phyloP scores from a whole-genome alignment of 768 basidiomycete genomes.

The Russula foetens region DNA sequence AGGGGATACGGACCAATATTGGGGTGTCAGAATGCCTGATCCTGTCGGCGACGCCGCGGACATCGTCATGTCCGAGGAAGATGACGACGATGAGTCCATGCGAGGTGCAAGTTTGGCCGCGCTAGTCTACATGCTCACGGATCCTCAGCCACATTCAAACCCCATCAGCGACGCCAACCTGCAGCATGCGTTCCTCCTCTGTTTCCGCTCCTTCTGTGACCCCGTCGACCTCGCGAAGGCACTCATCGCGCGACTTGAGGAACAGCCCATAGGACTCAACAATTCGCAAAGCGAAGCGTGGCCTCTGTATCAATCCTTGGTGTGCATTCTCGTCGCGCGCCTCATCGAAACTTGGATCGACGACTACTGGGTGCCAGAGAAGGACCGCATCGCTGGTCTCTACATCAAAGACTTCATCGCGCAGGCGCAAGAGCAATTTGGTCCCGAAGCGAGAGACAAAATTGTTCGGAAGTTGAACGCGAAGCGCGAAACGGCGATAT shows the following conservation, averaged over 20 bases:
- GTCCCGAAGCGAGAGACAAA: not conserved
- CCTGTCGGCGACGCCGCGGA: constrained; percentile 1
- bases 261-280: not conserved
- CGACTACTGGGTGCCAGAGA: constrained; percentile 10
- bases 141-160: constrained; percentile 1
- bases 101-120: constrained; percentile 7
- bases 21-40: constrained; percentile 7
- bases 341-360: constrained; percentile 10
- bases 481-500: constrained; percentile 4
- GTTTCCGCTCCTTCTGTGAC: constrained; percentile 9
- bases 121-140: constrained; percentile 6
- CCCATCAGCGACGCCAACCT: not conserved
- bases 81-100: not conserved
- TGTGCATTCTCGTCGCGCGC: constrained; percentile 2
- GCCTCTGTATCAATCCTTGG: not conserved
- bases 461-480: not conserved
- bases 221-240: constrained; percentile 6
- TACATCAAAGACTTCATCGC: constrained; percentile 9
- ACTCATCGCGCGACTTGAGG: constrained; percentile 9
- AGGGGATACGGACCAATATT: not conserved
- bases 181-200: constrained; percentile 6
- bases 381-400: constrained; percentile 9
- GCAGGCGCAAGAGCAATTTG: not conserved
- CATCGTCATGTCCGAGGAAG: not conserved
- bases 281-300: constrained; percentile 1